phyloP scores from a whole-genome alignment of 2,329 filamentous ascomycete genomes.

The Polytolypa hystricis region DNA sequence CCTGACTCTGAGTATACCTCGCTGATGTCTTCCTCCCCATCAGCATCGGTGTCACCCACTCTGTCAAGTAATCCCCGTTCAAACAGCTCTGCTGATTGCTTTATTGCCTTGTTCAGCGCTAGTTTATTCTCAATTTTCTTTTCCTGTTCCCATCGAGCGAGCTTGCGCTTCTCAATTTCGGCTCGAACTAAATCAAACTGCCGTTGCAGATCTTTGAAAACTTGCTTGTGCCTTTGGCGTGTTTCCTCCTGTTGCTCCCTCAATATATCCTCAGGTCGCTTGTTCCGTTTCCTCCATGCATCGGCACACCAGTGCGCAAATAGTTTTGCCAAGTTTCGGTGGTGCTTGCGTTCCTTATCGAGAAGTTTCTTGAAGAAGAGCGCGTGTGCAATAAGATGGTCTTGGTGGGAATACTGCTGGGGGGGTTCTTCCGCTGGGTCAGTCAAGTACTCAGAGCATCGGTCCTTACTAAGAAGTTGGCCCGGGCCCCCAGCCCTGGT shows the following conservation, averaged over 20 bases:
- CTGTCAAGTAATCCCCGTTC: slow-evolving; percentile 35
- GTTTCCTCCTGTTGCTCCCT: slow-evolving; percentile 61
- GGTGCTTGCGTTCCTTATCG: slow-evolving; percentile 64
- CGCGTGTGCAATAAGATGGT: slow-evolving; percentile 72
- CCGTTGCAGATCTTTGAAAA: slow-evolving; percentile 53
- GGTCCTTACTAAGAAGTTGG: slow-evolving; percentile 58
- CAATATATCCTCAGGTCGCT: slow-evolving; percentile 60
- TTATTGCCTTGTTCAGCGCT: slow-evolving; percentile 41
- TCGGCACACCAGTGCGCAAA: slow-evolving; percentile 49
- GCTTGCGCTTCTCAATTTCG: slow-evolving; percentile 46
- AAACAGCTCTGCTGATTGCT: slow-evolving; percentile 40
- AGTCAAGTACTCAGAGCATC: slow-evolving; percentile 61
- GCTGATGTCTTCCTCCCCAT: slow-evolving; percentile 52
- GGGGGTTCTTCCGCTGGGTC: slow-evolving; percentile 64
- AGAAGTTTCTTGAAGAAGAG: slow-evolving; percentile 72
- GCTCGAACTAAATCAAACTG: slow-evolving; percentile 49
- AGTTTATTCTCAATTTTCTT: slow-evolving; percentile 40
- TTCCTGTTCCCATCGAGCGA: slow-evolving; percentile 50
- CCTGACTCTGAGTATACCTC: slow-evolving; percentile 58
- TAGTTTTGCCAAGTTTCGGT: slow-evolving; percentile 65
- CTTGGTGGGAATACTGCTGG: slow-evolving; percentile 72
- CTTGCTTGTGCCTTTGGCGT: slow-evolving; percentile 57
- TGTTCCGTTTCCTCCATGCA: slow-evolving; percentile 31
- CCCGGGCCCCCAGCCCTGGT: slow-evolving; percentile 64
- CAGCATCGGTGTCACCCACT: slow-evolving; percentile 38